phyloP scores from a whole-genome alignment of 495 filamentous ascomycete genomes.

The Aspergillus indologenus region DNA sequence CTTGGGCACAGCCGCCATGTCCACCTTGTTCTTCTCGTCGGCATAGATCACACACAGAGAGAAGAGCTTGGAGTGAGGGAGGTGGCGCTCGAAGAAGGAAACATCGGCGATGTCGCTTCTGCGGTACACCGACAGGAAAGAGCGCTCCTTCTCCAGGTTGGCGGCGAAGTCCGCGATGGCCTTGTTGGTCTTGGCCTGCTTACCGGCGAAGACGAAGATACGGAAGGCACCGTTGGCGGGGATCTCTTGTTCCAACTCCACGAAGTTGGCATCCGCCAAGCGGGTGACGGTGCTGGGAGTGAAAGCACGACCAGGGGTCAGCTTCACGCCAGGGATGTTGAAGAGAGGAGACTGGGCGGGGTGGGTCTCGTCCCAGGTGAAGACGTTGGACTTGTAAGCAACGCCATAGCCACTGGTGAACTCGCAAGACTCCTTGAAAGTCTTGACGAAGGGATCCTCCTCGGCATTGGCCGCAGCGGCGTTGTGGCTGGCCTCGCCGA shows the following conservation, averaged over 20 bases:
- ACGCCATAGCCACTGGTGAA: conserved; percentile 67
- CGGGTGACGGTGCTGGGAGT: conserved; percentile 75
- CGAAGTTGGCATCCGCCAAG: conserved; percentile 79
- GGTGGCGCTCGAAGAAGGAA: conserved; percentile 74
- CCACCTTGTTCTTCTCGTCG: conserved; percentile 57
- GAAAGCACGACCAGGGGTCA: conserved; percentile 68
- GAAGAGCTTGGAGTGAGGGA: conserved; percentile 79
- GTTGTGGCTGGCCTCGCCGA: conserved; percentile 43
- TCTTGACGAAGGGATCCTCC: conserved; percentile 61
- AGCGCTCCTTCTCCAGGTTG: conserved; percentile 59
- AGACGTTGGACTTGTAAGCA: conserved; percentile 56
- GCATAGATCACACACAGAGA: conserved; percentile 73
- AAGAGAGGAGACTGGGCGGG: conserved; percentile 68
- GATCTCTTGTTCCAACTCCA: conserved; percentile 84
- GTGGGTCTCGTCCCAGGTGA: conserved; percentile 72
- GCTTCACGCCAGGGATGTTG: conserved; percentile 55
- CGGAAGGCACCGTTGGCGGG: conserved; percentile 85
- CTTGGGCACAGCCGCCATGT: conserved; percentile 63
- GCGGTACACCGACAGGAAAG: conserved; percentile 66
- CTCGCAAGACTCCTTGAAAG: conserved; percentile 63
- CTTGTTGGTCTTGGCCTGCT: conserved; percentile 52
- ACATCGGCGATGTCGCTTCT: conserved; percentile 60
- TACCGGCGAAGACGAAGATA: conserved; percentile 79
- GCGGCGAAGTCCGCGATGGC: conserved; percentile 67
- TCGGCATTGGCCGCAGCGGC: conserved; percentile 29